Evolutionary conservation across 2,329 filamentous ascomycete genomes (phyloP), one percentile per base, ranked within the genome.

Genomic region (Ilyonectria mors-panacis): DNA sequence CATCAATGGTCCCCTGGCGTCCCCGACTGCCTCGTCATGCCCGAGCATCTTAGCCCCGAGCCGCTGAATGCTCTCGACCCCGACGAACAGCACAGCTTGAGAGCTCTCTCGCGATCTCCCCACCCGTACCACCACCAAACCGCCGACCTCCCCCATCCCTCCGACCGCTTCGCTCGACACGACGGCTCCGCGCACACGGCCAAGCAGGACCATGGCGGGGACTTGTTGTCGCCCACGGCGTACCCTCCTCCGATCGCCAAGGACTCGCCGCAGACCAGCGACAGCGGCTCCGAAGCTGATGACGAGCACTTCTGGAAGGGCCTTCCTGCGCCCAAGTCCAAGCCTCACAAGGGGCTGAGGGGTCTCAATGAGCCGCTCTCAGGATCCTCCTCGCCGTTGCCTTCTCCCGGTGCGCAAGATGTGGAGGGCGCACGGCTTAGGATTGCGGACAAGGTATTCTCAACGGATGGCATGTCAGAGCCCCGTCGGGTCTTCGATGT

Each of bases 221-320:
- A 65, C 58, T 69, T 68, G 30, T 63, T 66, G n/a, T 76, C 78
- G 33, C 72, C 73, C 8, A 72, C 74, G 26, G 59, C 63, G n/a
- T 74, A 66, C 55, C 67, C 74, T n/a, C 71, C 75, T 50, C 81
- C 37, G 37, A 6, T 84, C 69, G 79, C 82, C 65, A 86, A 84
- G 70, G 86, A 88, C 58, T 89, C 88, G 5, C 85, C 87, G 1
- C 87, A 90, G 2, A 89, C 88, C 12, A 97, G 94, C 79, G 95
- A 97, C 73, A 97, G 94, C 78, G 95, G 95, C 26, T 97, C 95
- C 19, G 95, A 98, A 78, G 95, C 95, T 44, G 95, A 98, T 76
- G 95, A 98, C 82, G 95, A 98, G 80, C 93, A 95, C 70, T 91
- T 95, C 73, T 85, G 97, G 63, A 96, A 92, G 78, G 93, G 94